These are phyloP conservation scores for Kwoniella sp. DNA, from an alignment of 768 basidiomycete species.

Conservation along the genomic window DNA sequence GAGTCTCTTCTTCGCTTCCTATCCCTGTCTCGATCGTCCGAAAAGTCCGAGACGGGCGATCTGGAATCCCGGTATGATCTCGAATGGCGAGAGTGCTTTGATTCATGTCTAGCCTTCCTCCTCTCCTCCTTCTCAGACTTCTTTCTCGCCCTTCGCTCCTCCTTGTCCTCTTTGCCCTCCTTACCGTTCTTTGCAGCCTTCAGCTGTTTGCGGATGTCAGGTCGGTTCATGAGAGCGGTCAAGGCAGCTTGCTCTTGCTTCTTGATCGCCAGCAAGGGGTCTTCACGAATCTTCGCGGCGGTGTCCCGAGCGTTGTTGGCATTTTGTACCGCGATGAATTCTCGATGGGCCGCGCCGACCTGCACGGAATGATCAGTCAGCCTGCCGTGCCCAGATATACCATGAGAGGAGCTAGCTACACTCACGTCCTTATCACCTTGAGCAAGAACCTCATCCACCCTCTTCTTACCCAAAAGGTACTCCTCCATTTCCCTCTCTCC, in stretches of 20 bases:
- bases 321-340: constrained; percentile 91
- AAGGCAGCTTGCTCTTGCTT: constrained; percentile 95
- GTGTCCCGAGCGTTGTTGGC: constrained; percentile 87
- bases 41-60: constrained; percentile 41
- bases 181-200: constrained; percentile 52
- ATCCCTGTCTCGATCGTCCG: constrained; percentile 32
- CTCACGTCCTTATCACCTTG: constrained; percentile 82
- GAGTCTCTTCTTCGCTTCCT: constrained; percentile 28
- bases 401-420: no score
- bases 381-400: constrained; percentile 42
- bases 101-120: constrained; percentile 36
- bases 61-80: constrained; percentile 25
- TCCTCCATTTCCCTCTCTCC: constrained; percentile 83
- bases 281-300: constrained; percentile 91
- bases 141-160: constrained; percentile 66
- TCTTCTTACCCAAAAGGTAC: constrained; percentile 93
- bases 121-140: constrained; percentile 62
- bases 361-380: constrained; percentile 22
- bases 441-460: constrained; percentile 92
- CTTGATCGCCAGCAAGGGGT: constrained; percentile 95
- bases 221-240: constrained; percentile 65
- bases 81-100: constrained; percentile 29
- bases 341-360: constrained; percentile 66
- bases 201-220: constrained; percentile 49
- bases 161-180: constrained; percentile 42